phyloP scores from a whole-genome alignment of 73 alveolate species.

The Paramecium pentaurelia region DNA sequence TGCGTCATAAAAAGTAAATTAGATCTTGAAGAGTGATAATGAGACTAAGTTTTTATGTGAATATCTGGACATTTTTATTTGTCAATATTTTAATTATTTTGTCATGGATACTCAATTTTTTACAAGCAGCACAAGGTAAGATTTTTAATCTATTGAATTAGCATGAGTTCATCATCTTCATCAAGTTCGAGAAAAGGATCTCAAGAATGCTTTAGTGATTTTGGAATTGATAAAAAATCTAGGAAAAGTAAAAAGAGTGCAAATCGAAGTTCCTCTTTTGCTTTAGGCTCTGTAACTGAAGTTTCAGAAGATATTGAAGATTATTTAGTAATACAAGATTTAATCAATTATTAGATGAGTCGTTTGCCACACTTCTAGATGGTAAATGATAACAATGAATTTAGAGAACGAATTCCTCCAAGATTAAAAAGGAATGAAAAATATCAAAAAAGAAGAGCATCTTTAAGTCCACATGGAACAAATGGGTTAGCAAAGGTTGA shows the following conservation, averaged over 20 bases:
- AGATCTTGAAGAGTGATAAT: not conserved
- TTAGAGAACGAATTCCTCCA: not conserved
- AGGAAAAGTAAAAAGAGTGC: constrained; percentile 30
- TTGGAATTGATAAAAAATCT: constrained; percentile 10
- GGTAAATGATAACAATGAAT: constrained; percentile 10
- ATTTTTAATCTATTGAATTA: not conserved
- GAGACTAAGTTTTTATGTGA: not conserved
- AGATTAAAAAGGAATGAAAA: not conserved
- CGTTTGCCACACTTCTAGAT: not conserved
- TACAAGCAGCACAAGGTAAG: constrained; percentile 43
- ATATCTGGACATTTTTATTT: not conserved
- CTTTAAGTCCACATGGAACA: constrained; percentile 54
- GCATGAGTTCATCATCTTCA: constrained; percentile 47
- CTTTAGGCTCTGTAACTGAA: constrained; percentile 11
- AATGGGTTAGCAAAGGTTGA: constrained; percentile 36
- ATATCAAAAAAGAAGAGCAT: not conserved
- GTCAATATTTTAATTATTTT: not conserved
- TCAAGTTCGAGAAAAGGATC: constrained; percentile 40
- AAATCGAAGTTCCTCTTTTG: constrained; percentile 19
- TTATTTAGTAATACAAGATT: not conserved
- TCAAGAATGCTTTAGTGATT: not conserved
- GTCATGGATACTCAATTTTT: constrained; percentile 13
- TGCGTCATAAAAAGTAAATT: not conserved
- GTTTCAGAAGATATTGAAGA: constrained; percentile 36
- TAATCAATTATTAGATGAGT: not conserved